Evolutionary conservation across 495 filamentous ascomycete genomes (phyloP), one percentile per base, ranked within the genome.

Genomic region (Hypoxylon fragiforme): DNA sequence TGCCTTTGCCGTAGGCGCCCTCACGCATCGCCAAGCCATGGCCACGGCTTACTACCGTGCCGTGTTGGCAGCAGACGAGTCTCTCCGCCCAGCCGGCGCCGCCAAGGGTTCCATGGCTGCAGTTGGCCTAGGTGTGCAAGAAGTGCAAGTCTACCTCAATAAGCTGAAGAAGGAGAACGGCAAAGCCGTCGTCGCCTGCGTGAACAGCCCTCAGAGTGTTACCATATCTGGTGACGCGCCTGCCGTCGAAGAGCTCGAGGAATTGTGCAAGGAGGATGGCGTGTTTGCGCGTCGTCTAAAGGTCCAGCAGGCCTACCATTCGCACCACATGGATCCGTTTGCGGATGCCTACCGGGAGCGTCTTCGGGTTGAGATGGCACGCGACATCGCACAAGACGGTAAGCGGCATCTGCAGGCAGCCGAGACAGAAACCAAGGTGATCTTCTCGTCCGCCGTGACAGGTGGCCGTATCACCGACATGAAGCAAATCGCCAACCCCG

Each of bases 1-100:
- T 14, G 70, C 69, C 7, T 73, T 70, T 43, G 53, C 69, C 2
- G 58, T 63, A 8, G 67, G 68, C 3, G 47, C 45, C n/a, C 19
- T 75, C 5, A 57, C 39, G 4, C 49, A 51, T 7, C 4, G 13
- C 3, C 70, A 74, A 12, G 78, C 79, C 0, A 70, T 81, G 7
- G 51, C 51, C 0, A 60, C 80, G 31, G 77, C 78, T 0, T 82
- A 80, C 46, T 73, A 68, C 21, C 70, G 82, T 9, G 80, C n/a
- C n/a, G n/a, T n/a, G n/a, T n/a, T n/a, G n/a, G n/a, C n/a, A n/a
- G n/a, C n/a, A n/a, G n/a, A 78, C 3, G 30, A 68, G 12, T 36
- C 66, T 34, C 8, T n/a, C 31, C 31, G 11, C 31, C 3, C 8
- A 34, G 13, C 11, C 31, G 64, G 12, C 50, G 9, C 9, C 21